Evolutionary conservation across 208 protist species (phyloP), one percentile per base, ranked within the genome.

Genomic region (Wallacemonas sp.): DNA sequence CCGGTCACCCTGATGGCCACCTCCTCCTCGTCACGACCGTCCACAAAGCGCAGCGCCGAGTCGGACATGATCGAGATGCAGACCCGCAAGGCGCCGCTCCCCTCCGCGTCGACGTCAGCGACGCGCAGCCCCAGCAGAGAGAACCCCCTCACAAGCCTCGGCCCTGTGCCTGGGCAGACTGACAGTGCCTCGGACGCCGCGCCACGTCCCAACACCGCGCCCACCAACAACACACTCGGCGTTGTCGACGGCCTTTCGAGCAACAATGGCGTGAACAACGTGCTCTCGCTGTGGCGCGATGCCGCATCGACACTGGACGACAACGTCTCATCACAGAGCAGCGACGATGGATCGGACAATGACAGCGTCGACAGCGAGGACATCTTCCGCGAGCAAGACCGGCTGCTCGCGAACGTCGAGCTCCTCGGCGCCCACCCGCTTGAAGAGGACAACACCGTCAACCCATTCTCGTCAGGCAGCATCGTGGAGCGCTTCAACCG

Each of bases 401-500:
- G 52, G 17, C 3, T 21, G 29, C 30, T 58, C 4, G 52, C 24
- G 12, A 58, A 34, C n/a, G 52, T 21, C 16, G 52, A 58, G 32
- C 52, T 58, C n/a, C 52, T 58, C 52, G 52, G 52, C 23, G 52
- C 52, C 26, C 52, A 58, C 29, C 52, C 52, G 26, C 52, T 58
- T 14, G 57, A 63, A 36, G 57, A 63, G 21, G 57, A 63, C 36
- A 63, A 63, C 43, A 67, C 44, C 29, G 32, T 67, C 12, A 52
- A 67, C 23, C 71, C 61, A 24, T 73, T 67, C 63, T 55, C 63
- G n/a, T 61, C 66, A 1, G 68, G 61, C 21, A 80, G 72, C 66
- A 69, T 84, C n/a, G 48, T 84, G 29, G 2, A 56, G 24, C 65
- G 65, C 34, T 84, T 80, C 70, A 63, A 65, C 19, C 61, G 57